Base-by-base conservation (phyloP, 805 yeast genomes). In the Barnettozyma sucrosica region DNA sequence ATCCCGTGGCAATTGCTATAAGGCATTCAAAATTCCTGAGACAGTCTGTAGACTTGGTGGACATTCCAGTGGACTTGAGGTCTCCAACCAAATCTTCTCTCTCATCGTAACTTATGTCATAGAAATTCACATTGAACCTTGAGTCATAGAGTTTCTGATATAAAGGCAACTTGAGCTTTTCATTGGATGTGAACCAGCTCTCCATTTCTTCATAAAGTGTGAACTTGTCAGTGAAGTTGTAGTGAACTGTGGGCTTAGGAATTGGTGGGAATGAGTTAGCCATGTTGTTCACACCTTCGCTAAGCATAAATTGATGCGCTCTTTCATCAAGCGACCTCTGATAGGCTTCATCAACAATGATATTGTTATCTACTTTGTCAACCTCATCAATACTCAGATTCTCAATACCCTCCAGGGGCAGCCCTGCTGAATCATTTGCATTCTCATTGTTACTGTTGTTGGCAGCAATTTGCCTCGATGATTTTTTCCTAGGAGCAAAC, bases 151-250 rank as follows among this genome's bases (percentile, higher is more conserved):
- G 8, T 2, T 13, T 18, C 11, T 48, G 43, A 30, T 39, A 46
- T 0, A 20, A 14, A 1, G 24, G n/a, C 4, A 59, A 40, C 21
- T 52, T 49, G 2, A 7, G 14, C 38, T 54, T 41, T 36, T 69
- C 74, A 4, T 62, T 53, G 1, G 57, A 36, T 3, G 67, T 56
- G 52, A 74, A 77, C 81, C 81, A 76, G 33, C 73, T 71, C 9
- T 69, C 66, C 14, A 77, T 43, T 51, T 80, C 85, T 1, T 61
- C 60, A 13, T 51, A 49, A 16, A 77, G 58, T 2, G 58, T 48
- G 11, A 67, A 64, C 1, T 58, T 55, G 43, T 75, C 79, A 5
- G 59, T 41, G 48, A 67, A 69, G 4, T 64, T 57, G 64, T 75
- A 81, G 6, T 70, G 63, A 6, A 80, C 58, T 24, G 67, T 68